These are phyloP conservation scores for Emydomyces testavorans DNA, from an alignment of 2,329 filamentous ascomycete species.

Conservation along the genomic window DNA sequence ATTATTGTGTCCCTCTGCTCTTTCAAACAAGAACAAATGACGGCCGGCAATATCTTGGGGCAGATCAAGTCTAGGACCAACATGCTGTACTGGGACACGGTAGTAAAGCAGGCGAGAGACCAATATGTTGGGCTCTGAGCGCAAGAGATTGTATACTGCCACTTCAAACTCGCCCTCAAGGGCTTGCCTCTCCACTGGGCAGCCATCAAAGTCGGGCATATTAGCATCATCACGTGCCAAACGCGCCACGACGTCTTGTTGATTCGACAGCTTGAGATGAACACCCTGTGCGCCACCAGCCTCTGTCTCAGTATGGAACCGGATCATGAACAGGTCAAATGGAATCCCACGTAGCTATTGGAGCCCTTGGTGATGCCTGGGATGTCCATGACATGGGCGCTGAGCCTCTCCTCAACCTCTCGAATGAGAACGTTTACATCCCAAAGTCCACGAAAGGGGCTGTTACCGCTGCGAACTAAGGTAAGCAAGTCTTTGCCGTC, in stretches of 20 bases:
- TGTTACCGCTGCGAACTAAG: not conserved
- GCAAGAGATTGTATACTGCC: not conserved
- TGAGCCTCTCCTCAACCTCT: not conserved
- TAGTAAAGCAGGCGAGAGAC: not conserved
- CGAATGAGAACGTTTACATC: not conserved
- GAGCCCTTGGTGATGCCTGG: not conserved
- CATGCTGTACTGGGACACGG: not conserved
- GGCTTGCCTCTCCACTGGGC: not conserved
- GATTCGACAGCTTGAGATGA: not conserved
- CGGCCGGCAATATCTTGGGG: not conserved
- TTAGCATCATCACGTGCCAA: not conserved
- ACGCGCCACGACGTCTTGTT: not conserved
- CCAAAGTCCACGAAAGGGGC: not conserved
- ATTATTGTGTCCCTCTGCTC: not conserved
- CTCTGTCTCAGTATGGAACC: too few species aligned
- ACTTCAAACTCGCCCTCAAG: not conserved
- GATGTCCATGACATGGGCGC: not conserved
- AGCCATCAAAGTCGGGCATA: not conserved
- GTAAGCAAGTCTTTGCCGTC: not conserved
- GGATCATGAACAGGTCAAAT: too few species aligned
- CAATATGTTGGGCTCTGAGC: not conserved
- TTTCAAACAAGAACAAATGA: not conserved
- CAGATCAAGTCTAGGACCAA: not conserved
- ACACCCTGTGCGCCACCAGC: not conserved
- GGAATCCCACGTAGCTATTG: not conserved